phyloP scores from a whole-genome alignment of 140 eudicot genomes.

The Cichorium intybus region DNA sequence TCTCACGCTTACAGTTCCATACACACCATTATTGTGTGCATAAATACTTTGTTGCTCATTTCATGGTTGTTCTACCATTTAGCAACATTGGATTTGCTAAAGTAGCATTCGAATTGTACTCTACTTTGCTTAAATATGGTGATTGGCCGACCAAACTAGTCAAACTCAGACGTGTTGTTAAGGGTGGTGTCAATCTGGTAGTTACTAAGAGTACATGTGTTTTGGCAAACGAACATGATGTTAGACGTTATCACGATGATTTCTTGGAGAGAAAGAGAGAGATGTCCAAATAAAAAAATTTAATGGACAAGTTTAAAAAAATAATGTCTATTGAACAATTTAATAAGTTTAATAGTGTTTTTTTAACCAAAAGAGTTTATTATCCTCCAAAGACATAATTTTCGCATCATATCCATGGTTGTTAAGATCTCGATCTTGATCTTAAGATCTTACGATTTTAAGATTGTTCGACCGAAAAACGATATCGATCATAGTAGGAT shows the following conservation, averaged over 20 bases:
- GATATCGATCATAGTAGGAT: no score
- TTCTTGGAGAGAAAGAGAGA: slow-evolving; percentile 60
- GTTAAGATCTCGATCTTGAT: no score
- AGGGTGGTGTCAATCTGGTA: not conserved
- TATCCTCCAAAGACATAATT: no score
- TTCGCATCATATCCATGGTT: no score
- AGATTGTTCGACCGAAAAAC: no score
- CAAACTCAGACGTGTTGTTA: slow-evolving; percentile 14
- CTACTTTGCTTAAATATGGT: slow-evolving; percentile 47
- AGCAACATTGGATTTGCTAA: slow-evolving; percentile 37
- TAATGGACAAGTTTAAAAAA: no score
- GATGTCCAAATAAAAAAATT: slow-evolving; percentile 32
- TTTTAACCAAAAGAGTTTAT: no score
- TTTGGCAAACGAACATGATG: slow-evolving; percentile 68
- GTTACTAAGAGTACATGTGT: slow-evolving; percentile 28
- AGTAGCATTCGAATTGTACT: slow-evolving; percentile 73
- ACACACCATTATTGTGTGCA: slow-evolving; percentile 84
- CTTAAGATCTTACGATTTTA: no score
- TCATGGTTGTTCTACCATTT: slow-evolving; percentile 8
- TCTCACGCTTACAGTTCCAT: slow-evolving; percentile 69
- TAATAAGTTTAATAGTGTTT: no score
- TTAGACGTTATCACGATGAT: slow-evolving; percentile 63
- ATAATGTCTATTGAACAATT: not conserved
- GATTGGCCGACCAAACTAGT: slow-evolving; percentile 22
- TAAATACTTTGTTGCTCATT: slow-evolving; percentile 46